Base-by-base conservation (phyloP, 768 basidiomycete species). In the Tremella fuciformis region DNA sequence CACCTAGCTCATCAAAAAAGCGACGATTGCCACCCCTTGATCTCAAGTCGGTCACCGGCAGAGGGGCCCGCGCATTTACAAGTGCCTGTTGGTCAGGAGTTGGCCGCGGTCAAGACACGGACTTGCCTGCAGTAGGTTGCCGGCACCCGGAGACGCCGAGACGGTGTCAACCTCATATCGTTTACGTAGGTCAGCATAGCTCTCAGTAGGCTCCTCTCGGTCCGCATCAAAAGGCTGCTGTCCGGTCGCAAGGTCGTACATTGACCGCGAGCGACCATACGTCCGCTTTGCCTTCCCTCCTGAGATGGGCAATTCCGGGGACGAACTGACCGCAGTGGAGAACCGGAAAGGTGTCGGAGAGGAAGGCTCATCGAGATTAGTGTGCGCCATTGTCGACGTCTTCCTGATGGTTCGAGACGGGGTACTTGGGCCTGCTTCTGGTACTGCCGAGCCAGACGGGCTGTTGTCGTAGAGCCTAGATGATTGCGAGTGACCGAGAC, bases 1-100 rank as follows among this genome's bases (percentile, higher is more conserved):
- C 73, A 7, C 47, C 63, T 4, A 76, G 26, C 56, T 76, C 73
- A 58, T 76, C 75, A 61, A 73, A 65, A 54, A 76, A 72, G n/a
- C 66, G 59, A 29, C 75, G 55, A 37, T 73, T 73, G 49, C 67
- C 71, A 1, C 75, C 75, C 62, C 64, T 65, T 8, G 73, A 71
- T 44, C 73, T 37, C 57, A 75, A 62, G 56, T 76, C 73, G 2
- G 75, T 64, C 6, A 73, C 63, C 18, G 64, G 50, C 25, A 59
- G 61, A n/a, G 72, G 74, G 7, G 65, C 62, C 58, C 59, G 53
- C 1, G 64, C 65, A 13, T 47, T 34, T 13, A 65, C 38, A 16
- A 63, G 38, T n/a, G 55, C 55, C 65, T 64, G 24, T 3, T 8
- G 29, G 22, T 46, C n/a, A 38, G 8, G 3, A 25, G 21, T 11